Conservation (phyloP, 495 filamentous ascomycete species). For the Neurospora sp. region DNA sequence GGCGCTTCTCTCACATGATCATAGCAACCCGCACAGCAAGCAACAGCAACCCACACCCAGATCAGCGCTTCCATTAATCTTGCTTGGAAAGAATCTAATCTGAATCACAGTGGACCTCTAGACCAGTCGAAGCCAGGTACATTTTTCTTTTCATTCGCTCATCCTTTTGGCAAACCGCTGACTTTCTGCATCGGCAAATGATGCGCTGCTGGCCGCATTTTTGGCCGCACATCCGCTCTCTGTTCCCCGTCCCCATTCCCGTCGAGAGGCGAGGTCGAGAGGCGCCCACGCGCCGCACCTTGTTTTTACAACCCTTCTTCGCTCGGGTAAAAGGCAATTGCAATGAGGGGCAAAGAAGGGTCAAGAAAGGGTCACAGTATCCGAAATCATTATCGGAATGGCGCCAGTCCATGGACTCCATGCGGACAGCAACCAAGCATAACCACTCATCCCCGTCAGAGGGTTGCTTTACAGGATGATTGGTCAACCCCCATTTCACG, state of each 20-base stretch:
- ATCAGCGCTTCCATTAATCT: neutral
- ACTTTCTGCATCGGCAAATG: neutral
- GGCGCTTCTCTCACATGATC: neutral
- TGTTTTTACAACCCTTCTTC: neutral
- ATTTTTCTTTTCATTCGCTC: neutral
- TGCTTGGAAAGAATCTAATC: neutral
- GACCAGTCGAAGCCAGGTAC: neutral
- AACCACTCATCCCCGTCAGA: too few relatives aligned
- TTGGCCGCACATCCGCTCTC: neutral
- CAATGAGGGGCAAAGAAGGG: neutral
- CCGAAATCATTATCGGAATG: neutral
- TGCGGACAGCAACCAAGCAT: too few relatives aligned
- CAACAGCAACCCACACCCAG: neutral
- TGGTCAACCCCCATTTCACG: too few relatives aligned
- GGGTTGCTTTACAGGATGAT: too few relatives aligned
- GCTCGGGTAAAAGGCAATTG: too few relatives aligned
- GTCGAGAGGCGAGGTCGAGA: neutral
- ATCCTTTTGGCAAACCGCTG: neutral
- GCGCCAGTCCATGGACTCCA: too few relatives aligned
- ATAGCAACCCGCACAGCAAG: neutral
- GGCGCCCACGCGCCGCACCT: neutral
- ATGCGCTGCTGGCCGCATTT: neutral
- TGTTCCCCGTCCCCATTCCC: neutral
- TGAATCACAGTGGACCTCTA: neutral
- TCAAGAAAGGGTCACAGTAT: neutral